These are phyloP conservation scores for Hypholoma sublateritium DNA, from an alignment of 768 basidiomycete genomes.

Conservation along the genomic window DNA sequence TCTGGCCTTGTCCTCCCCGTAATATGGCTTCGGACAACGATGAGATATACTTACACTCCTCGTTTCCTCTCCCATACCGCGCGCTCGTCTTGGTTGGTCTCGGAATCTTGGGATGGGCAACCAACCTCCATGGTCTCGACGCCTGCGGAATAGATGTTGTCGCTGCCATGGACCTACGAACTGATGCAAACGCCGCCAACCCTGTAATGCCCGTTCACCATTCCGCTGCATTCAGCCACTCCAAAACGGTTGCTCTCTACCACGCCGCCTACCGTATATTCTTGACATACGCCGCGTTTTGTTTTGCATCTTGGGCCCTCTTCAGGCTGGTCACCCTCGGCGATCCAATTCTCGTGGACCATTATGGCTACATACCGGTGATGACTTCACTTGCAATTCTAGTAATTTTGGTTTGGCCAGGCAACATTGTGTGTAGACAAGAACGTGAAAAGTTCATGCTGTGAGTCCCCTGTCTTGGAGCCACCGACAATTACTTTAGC, in stretches of 20 bases:
- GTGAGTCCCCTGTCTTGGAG: slow-evolving; percentile 47
- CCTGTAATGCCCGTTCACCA: slow-evolving; percentile 27
- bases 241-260: slow-evolving; percentile 49
- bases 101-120: slow-evolving; percentile 89
- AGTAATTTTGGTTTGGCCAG: slow-evolving; percentile 64
- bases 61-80: slow-evolving; percentile 90
- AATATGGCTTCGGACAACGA: slow-evolving; percentile 22
- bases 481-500: slow-evolving; percentile 2
- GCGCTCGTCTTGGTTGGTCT: slow-evolving; percentile 77
- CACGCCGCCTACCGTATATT: slow-evolving; percentile 68
- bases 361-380: slow-evolving; percentile 74
- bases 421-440: slow-evolving; percentile 59
- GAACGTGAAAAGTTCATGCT: slow-evolving; percentile 78
- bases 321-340: slow-evolving; percentile 64
- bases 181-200: slow-evolving; percentile 28
- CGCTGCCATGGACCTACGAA: slow-evolving; percentile 65
- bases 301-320: slow-evolving; percentile 63
- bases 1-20: slow-evolving; percentile 9
- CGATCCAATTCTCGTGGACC: slow-evolving; percentile 62
- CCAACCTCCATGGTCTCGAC: slow-evolving; percentile 86
- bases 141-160: slow-evolving; percentile 72
- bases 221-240: slow-evolving; percentile 29
- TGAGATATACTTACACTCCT: slow-evolving; percentile 49
- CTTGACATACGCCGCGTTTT: slow-evolving; percentile 57
- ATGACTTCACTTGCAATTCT: slow-evolving; percentile 60